Percentiles rank a stretch among this genome's conserved stretches.
Evolutionary conservation across 164 flowering plant species (phyloP).

Genomic region (Saururus chinensis): DNA sequence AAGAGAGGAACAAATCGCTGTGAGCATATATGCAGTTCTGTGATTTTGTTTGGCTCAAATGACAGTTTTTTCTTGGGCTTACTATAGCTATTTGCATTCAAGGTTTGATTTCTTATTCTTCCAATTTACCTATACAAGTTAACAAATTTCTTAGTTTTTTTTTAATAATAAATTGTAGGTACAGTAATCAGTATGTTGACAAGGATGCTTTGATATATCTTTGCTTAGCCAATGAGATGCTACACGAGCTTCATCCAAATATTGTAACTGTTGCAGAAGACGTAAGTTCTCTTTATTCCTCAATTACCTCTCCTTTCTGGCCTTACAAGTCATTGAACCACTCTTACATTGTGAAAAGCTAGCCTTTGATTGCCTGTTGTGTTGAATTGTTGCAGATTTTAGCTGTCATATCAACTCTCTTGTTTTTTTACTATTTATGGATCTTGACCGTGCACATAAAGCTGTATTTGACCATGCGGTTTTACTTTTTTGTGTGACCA

Average conservation of each 20-base stretch:
- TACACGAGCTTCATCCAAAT: conserved; percentile 73
- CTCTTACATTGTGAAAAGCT: background rate
- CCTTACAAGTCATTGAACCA: background rate
- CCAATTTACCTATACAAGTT: background rate
- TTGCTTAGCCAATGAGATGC: conserved; percentile 81
- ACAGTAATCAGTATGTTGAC: conserved; percentile 91
- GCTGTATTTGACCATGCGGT: background rate
- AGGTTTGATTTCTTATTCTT: background rate
- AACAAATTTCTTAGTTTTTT: background rate
- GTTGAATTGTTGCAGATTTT: no score
- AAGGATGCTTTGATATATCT: conserved; percentile 83
- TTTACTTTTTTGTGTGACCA: background rate
- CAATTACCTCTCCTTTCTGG: background rate
- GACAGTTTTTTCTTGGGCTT: background rate
- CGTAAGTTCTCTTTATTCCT: conserved; percentile 34
- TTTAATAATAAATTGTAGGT: conserved; percentile 34
- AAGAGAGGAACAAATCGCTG: no score
- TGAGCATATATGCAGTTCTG: no score
- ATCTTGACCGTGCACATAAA: background rate
- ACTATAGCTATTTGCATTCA: background rate
- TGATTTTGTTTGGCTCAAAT: no score
- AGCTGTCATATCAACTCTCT: background rate
- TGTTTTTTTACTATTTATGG: background rate
- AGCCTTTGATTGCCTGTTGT: no score
- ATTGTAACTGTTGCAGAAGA: conserved; percentile 96